phyloP scores from a whole-genome alignment of 148 eudicot species.

The Pouteria glomerata region DNA sequence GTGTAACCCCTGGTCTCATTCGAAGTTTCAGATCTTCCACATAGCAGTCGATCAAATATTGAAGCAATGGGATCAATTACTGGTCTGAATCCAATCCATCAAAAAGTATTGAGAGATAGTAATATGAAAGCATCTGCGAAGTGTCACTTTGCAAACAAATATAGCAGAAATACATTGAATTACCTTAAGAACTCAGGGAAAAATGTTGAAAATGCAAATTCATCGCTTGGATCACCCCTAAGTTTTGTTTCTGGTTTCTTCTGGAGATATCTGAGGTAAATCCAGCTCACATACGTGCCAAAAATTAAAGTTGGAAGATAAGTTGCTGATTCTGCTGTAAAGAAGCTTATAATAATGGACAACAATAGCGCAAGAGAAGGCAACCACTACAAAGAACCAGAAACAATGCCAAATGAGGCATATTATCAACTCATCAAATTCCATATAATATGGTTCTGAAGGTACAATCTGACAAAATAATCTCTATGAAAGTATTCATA shows the following conservation, averaged over 20 bases:
- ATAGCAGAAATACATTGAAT: conserved; percentile 1
- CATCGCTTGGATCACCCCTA: conserved; percentile 97
- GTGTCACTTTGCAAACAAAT: neutral
- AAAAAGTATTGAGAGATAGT: conserved; percentile 6
- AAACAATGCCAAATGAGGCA: neutral
- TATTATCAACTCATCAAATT: neutral
- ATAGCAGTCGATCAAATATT: conserved; percentile 71
- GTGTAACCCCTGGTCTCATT: conserved; percentile 53
- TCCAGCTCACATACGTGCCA: conserved; percentile 93
- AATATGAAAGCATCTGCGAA: neutral
- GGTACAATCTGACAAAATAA: neutral
- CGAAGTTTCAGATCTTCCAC: conserved; percentile 60
- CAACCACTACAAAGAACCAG: conserved; percentile 74
- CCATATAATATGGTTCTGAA: neutral
- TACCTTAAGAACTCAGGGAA: conserved; percentile 89
- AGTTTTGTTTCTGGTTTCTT: conserved; percentile 74
- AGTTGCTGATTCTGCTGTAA: conserved; percentile 51
- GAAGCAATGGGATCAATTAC: conserved; percentile 78
- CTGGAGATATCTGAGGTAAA: conserved; percentile 88
- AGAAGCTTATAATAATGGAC: conserved; percentile 58
- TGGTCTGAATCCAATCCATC: conserved; percentile 49
- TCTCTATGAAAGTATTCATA: conserved; percentile 19
- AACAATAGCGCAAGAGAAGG: conserved; percentile 65
- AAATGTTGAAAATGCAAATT: conserved; percentile 85
- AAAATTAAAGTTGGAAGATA: conserved; percentile 79